A percentile compares a stretch with the other conserved stretches of the same genome.
Evolutionary conservation across 1,139 yeast genomes (phyloP).

Genomic region (Sugiyamaella paludigena): DNA sequence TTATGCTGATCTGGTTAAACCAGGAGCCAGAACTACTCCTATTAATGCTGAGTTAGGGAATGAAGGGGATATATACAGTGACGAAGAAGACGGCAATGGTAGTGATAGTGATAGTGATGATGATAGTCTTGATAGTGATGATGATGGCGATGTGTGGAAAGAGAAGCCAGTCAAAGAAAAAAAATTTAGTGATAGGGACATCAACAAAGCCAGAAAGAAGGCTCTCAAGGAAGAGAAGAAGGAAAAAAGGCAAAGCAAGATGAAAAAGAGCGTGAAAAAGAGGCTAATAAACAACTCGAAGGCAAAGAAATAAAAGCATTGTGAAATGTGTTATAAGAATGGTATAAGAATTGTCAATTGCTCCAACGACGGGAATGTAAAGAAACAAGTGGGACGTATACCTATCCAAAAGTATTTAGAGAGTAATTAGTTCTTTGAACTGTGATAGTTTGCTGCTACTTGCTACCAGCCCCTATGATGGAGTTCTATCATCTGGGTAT

Average conservation of each 20-base stretch:
- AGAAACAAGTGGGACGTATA: too few species aligned
- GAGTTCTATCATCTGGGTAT: too few species aligned
- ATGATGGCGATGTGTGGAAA: constrained; percentile 45
- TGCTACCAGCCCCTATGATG: too few species aligned
- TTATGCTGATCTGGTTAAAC: constrained; percentile 34
- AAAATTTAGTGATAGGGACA: constrained; percentile 79
- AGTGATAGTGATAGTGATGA: constrained; percentile 30
- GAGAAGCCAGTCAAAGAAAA: constrained; percentile 52
- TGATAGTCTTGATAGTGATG: constrained; percentile 40
- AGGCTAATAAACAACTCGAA: constrained; percentile 34
- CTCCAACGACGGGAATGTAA: too few species aligned
- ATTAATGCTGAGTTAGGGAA: constrained; percentile 10
- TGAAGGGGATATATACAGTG: constrained; percentile 23
- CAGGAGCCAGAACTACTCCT: constrained; percentile 2
- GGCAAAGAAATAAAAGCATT: constrained; percentile 20
- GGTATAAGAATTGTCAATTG: too few species aligned
- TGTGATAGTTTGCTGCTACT: too few species aligned
- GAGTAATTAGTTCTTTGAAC: too few species aligned
- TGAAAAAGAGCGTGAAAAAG: constrained; percentile 90
- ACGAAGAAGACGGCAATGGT: constrained; percentile 36
- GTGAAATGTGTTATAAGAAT: background rate
- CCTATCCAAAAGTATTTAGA: too few species aligned
- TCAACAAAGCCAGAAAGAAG: constrained; percentile 78
- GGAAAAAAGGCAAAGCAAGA: constrained; percentile 84
- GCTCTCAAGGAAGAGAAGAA: constrained; percentile 79